phyloP scores from a whole-genome alignment of 208 protist species.

The Leishmania martiniquensis region DNA sequence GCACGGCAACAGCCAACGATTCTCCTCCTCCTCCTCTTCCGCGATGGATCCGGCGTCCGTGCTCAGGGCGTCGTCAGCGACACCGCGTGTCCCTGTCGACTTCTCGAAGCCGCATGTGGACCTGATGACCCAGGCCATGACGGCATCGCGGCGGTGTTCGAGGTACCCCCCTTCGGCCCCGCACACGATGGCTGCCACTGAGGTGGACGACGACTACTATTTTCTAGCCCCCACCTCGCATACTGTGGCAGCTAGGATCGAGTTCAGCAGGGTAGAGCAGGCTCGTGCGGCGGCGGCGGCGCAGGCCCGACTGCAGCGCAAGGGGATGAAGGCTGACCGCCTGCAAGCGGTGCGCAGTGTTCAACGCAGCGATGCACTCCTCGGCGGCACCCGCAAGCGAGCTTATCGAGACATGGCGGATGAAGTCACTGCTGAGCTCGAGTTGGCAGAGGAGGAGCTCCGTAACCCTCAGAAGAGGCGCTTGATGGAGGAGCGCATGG shows the following conservation, averaged over 20 bases:
- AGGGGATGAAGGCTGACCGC: conserved; percentile 15
- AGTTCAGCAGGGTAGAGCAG: conserved; percentile 20
- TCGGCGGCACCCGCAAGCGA: conserved; percentile 10
- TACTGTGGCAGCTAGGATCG: conserved; percentile 28
- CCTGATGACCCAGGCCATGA: not conserved
- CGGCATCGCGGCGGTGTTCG: not conserved
- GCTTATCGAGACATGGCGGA: conserved; percentile 5
- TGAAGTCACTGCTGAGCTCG: conserved; percentile 14
- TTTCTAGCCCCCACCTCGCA: conserved; percentile 56
- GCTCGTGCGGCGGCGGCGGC: conserved; percentile 12
- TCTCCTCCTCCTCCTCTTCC: not conserved
- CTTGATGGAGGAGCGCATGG: conserved; percentile 58
- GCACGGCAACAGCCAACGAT: not conserved
- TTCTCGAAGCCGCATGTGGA: conserved; percentile 35
- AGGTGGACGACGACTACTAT: conserved; percentile 47
- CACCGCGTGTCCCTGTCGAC: conserved; percentile 18
- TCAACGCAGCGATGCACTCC: not conserved
- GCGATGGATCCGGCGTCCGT: no score
- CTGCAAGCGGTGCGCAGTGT: conserved; percentile 15
- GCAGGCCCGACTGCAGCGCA: conserved; percentile 21
- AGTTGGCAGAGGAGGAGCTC: conserved; percentile 18
- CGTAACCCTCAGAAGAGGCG: conserved; percentile 31
- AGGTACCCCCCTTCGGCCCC: not conserved
- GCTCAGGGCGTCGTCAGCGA: not conserved
- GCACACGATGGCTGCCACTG: not conserved